Conservation (phyloP, 2,329 filamentous ascomycete species). For the Diaporthe humulicola region DNA sequence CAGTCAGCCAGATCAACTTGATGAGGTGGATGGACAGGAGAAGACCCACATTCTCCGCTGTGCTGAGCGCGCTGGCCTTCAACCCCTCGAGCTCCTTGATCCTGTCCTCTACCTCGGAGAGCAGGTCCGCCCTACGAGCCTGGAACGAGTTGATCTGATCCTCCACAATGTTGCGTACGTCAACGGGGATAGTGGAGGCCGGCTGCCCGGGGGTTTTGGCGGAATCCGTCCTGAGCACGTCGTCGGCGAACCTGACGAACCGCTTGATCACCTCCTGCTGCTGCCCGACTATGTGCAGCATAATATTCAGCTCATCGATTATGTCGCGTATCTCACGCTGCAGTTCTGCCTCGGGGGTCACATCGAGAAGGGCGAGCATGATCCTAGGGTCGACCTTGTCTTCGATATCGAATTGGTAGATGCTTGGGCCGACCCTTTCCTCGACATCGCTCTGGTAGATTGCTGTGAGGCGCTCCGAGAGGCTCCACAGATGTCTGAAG, state of each 20-base stretch:
- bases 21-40: background rate
- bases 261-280: constrained; percentile 50
- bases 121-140: constrained; percentile 46
- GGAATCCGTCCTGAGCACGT: constrained; percentile 38
- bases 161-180: background rate
- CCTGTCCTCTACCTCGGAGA: constrained; percentile 45
- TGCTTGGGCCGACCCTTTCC: constrained; percentile 21
- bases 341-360: constrained; percentile 57
- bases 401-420: constrained; percentile 7
- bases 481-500: constrained; percentile 53
- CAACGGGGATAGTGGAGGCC: too few relatives aligned
- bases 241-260: constrained; percentile 45
- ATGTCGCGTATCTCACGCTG: constrained; percentile 61
- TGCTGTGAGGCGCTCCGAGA: constrained; percentile 46
- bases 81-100: constrained; percentile 52
- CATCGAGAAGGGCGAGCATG: constrained; percentile 51
- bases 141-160: constrained; percentile 46
- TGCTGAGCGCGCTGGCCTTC: constrained; percentile 48
- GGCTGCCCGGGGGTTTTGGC: background rate
- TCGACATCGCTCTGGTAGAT: constrained; percentile 45
- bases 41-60: constrained; percentile 49
- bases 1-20: background rate
- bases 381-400: constrained; percentile 18
- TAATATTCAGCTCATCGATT: constrained; percentile 61
- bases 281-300: constrained; percentile 53